Evolutionary conservation across 306 rosid species (phyloP).

Genomic region (Crotalaria pallida): DNA sequence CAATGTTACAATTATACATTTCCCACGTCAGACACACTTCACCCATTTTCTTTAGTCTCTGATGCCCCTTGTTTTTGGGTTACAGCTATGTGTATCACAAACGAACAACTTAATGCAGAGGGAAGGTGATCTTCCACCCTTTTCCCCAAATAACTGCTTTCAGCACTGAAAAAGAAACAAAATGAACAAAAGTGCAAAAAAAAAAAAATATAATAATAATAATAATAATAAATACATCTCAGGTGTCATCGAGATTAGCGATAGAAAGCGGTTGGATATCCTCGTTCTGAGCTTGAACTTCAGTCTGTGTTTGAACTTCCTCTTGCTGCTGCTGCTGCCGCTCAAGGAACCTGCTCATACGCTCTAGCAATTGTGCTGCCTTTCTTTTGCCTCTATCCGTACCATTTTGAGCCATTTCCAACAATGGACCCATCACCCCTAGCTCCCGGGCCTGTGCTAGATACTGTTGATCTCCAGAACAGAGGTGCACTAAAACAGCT

Average conservation of each 20-base stretch:
- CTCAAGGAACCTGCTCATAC: conserved; percentile 66
- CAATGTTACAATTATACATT: conserved; percentile 50
- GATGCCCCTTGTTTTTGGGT: conserved; percentile 19
- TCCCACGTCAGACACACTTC: conserved; percentile 31
- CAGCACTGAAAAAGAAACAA: conserved; percentile 35
- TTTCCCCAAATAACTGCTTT: conserved; percentile 42
- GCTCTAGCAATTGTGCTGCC: conserved; percentile 82
- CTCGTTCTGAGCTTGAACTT: conserved; percentile 43
- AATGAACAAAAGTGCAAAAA: conserved; percentile 21
- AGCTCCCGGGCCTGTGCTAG: conserved; percentile 63
- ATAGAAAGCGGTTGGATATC: conserved; percentile 36
- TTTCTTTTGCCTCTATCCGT: conserved; percentile 96
- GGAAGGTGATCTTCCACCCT: conserved; percentile 90
- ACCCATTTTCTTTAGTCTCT: conserved; percentile 10
- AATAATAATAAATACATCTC: no score
- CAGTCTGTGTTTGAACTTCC: conserved; percentile 40
- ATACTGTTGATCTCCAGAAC: conserved; percentile 75
- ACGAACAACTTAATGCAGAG: conserved; percentile 56
- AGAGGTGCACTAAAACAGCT: conserved; percentile 86
- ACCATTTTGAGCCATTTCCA: conserved; percentile 80
- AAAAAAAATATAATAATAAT: no score
- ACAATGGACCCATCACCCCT: conserved; percentile 57
- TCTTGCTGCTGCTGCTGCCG: conserved; percentile 37
- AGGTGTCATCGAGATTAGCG: conserved; percentile 36
- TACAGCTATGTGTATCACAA: conserved; percentile 43